Evolutionary conservation across 768 basidiomycete genomes (phyloP), one percentile per base, ranked within the genome.

Genomic region (Rhodotorula taiwanensis): DNA sequence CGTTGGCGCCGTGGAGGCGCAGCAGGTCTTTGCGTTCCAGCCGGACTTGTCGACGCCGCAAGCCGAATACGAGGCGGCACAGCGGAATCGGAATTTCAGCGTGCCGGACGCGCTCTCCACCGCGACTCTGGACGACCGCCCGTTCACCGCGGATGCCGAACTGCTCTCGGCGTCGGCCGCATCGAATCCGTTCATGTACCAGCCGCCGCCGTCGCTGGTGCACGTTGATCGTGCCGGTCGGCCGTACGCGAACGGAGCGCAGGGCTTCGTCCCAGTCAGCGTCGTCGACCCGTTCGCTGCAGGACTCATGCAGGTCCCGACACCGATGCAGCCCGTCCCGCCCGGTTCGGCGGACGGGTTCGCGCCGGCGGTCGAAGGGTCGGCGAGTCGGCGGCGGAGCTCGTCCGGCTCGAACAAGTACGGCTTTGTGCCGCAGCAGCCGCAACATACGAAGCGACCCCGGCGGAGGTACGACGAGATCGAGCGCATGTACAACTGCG

Each of bases 401-500:
- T 23, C 1, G 16, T 15, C 2, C 31, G 28, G 21, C 39, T 27
- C 33, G 23, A 66, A 66, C 34, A 15, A 47, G 33, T 70, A 60
- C 69, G 60, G 59, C 61, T 70, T 70, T 58, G 52, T 66, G 6
- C 50, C 27, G 36, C 61, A 52, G 42, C 44, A 47, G 3, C 61
- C 61, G 1, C 55, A 58, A 36, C 23, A 30, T 44, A 75, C 75
- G 69, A 79, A 79, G 70, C 62, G 78, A 44, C 76, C 78, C 3
- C 71, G 78, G 56, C 55, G 78, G 57, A 64, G 77, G 57, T 78
- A 73, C 58, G 93, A 97, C 75, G 93, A 97, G 81, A 95, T 97
- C 70, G 92, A 95, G 77, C 84, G 93, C 31, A 77, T 94, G 55
- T 97, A 97, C 74, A 82, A 83, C 59, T 97, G 93, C 79, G 85